A percentile compares a stretch with the other conserved stretches of the same genome.
Conservation (phyloP, 129 eudicot genomes). For the Centrapalus pauciflorus region DNA sequence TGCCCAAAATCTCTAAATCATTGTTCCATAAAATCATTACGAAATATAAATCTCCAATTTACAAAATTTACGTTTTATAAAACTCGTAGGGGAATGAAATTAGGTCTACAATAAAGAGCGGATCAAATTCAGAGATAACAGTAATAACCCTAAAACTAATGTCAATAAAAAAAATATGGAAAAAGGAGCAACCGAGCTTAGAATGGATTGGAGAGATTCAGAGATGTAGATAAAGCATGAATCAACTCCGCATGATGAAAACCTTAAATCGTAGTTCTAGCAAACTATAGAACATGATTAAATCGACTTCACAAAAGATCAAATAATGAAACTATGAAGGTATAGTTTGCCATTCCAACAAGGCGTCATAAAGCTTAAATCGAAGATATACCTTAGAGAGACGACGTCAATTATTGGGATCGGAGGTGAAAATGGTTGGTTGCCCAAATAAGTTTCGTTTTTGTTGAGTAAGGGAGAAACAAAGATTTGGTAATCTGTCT, state of each 20-base stretch:
- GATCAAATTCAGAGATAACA: background rate
- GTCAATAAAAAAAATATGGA: background rate
- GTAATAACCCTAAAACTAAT: background rate
- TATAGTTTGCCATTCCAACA: background rate
- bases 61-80: background rate
- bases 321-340: background rate
- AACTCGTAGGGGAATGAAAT: too few relatives aligned
- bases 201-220: background rate
- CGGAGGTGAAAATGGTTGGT: background rate
- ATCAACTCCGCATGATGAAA: background rate
- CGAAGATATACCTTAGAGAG: background rate
- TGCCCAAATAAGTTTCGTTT: background rate
- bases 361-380: background rate
- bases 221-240: background rate
- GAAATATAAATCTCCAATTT: too few relatives aligned
- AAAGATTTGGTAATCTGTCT: background rate
- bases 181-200: background rate
- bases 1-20: background rate
- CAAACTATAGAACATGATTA: background rate
- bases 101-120: background rate
- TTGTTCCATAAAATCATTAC: background rate
- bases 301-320: background rate
- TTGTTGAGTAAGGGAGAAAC: background rate
- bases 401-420: background rate
- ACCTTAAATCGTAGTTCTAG: background rate